These are phyloP conservation scores for Chlamydomonas eustigma DNA, from an alignment of 139 green algal genomes.

Conservation along the genomic window DNA sequence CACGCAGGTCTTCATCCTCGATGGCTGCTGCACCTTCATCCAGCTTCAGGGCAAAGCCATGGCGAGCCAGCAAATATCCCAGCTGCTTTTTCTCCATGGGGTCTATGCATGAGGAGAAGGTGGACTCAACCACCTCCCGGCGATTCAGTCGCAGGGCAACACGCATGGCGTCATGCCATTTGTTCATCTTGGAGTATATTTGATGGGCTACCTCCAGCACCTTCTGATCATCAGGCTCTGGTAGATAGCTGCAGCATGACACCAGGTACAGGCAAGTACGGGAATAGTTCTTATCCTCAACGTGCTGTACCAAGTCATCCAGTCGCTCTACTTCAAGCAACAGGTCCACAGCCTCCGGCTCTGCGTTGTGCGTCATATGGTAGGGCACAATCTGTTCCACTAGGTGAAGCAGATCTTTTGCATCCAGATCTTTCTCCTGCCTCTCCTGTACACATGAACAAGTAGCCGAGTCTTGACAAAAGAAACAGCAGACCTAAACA, in stretches of 20 bases:
- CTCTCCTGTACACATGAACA: neutral
- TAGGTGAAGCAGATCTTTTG: conserved; percentile 81
- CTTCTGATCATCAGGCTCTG: conserved; percentile 84
- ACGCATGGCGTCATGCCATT: conserved; percentile 81
- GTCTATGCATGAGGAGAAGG: conserved; percentile 58
- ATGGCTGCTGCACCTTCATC: conserved; percentile 72
- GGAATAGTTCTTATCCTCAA: conserved; percentile 82
- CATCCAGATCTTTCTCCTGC: neutral
- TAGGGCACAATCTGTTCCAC: conserved; percentile 93
- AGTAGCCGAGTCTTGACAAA: no score
- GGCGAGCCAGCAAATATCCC: conserved; percentile 83
- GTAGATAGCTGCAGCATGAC: conserved; percentile 85
- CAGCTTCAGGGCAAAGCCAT: conserved; percentile 60
- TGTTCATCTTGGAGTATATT: conserved; percentile 61
- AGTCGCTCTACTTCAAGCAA: conserved; percentile 94
- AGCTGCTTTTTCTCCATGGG: conserved; percentile 86
- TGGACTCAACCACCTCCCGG: conserved; percentile 40
- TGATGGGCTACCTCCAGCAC: conserved; percentile 75
- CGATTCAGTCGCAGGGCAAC: conserved; percentile 51
- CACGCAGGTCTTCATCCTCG: conserved; percentile 58
- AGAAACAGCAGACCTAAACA: no score
- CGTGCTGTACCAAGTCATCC: conserved; percentile 64
- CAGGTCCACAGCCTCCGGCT: conserved; percentile 98
- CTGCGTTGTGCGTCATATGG: conserved; percentile 96
- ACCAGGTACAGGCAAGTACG: conserved; percentile 94